Conservation (phyloP, 192 early-diverging fungal species). For the Kickxella alabastrina region DNA sequence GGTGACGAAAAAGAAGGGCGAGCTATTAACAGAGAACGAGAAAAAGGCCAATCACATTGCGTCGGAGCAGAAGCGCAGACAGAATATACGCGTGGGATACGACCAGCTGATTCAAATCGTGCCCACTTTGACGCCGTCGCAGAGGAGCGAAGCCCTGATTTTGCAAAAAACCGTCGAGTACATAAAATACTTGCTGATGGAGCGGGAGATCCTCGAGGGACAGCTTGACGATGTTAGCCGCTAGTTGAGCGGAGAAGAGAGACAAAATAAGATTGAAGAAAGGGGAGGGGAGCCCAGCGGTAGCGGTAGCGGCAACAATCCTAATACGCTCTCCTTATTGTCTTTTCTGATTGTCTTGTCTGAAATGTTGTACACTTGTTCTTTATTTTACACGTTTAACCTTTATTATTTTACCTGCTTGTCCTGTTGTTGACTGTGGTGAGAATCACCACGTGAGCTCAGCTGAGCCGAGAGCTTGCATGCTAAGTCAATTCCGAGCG, state of each 20-base stretch:
- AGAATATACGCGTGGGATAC: constrained; percentile 87
- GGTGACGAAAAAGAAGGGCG: constrained; percentile 53
- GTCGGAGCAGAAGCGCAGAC: constrained; percentile 87
- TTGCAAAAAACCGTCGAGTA: constrained; percentile 81
- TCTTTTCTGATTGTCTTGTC: too few relatives aligned
- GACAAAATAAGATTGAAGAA: too few relatives aligned
- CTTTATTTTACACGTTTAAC: background rate
- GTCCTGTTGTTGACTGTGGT: too few relatives aligned
- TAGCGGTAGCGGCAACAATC: too few relatives aligned
- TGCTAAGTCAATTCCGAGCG: too few relatives aligned
- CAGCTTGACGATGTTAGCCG: constrained; percentile 29
- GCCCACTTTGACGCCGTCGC: constrained; percentile 74
- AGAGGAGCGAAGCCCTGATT: constrained; percentile 81
- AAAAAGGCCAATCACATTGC: constrained; percentile 95
- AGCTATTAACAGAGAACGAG: constrained; percentile 82
- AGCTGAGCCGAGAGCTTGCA: too few relatives aligned
- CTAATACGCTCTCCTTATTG: too few relatives aligned
- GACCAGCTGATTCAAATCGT: constrained; percentile 87
- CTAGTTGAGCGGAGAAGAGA: too few relatives aligned
- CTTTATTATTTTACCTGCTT: background rate
- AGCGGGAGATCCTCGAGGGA: constrained; percentile 49
- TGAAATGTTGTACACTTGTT: too few relatives aligned
- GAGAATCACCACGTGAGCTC: too few relatives aligned
- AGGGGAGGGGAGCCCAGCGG: too few relatives aligned
- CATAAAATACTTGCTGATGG: constrained; percentile 63